phyloP scores from a whole-genome alignment of 257 asterid genomes.

The Paraleonurus japonicus region DNA sequence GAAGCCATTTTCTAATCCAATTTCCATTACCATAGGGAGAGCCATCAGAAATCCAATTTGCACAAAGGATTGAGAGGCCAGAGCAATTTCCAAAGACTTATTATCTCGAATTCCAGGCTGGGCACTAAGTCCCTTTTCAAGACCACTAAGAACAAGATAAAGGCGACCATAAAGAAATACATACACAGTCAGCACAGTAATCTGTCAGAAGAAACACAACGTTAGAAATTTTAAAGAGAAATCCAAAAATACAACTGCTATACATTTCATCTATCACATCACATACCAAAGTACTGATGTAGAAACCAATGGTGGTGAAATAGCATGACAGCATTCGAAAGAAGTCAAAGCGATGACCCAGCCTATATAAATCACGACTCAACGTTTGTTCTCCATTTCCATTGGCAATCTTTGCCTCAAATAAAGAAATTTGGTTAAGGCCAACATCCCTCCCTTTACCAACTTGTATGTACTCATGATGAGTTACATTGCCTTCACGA shows the following conservation, averaged over 20 bases:
- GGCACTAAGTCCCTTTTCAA: conserved; percentile 67
- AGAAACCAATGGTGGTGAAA: conserved; percentile 95
- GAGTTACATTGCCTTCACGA: conserved; percentile 96
- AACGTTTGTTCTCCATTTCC: conserved; percentile 98
- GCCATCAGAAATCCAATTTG: conserved; percentile 97
- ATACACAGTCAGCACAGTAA: conserved; percentile 91
- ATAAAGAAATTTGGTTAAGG: conserved; percentile 93
- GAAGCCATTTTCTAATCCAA: conserved; percentile 90
- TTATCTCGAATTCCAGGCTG: conserved; percentile 64
- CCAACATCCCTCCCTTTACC: conserved; percentile 99
- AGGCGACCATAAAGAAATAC: conserved; percentile 94
- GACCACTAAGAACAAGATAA: conserved; percentile 94
- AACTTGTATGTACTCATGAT: conserved; percentile 98
- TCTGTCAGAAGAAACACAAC: conserved; percentile 50
- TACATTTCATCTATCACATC: conserved; percentile 17
- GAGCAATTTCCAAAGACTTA: conserved; percentile 81
- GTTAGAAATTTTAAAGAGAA: conserved; percentile 24
- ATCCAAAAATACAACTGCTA: neutral
- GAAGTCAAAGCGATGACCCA: conserved; percentile 98
- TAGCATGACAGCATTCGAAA: conserved; percentile 95
- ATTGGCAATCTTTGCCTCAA: conserved; percentile 96
- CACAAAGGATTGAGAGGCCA: conserved; percentile 94
- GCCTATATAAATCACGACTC: conserved; percentile 92
- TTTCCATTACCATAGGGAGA: conserved; percentile 99
- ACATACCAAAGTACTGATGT: conserved; percentile 91